A percentile compares a stretch with the other conserved stretches of the same genome.
Conservation (phyloP, 768 basidiomycete genomes). For the Trametes cubensis region DNA sequence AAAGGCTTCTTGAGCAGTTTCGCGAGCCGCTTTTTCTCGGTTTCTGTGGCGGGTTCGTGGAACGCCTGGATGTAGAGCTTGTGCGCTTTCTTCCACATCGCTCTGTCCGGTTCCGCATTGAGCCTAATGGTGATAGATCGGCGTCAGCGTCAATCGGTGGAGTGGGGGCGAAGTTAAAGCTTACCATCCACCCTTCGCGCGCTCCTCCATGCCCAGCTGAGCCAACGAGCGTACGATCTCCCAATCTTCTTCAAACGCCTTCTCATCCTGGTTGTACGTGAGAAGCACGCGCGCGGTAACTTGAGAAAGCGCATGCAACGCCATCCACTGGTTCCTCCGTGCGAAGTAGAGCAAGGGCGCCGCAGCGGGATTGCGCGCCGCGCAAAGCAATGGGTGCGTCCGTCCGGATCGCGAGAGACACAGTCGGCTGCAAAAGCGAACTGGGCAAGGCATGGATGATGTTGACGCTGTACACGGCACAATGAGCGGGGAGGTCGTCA, state of each 20-base stretch:
- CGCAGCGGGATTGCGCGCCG: conserved; percentile 71
- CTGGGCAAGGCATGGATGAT: conserved; percentile 47
- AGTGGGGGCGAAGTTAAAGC: conserved; percentile 22
- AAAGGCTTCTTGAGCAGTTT: conserved; percentile 53
- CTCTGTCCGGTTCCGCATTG: conserved; percentile 58
- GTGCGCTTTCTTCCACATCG: conserved; percentile 69
- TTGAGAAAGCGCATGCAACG: conserved; percentile 70
- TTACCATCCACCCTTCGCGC: conserved; percentile 49
- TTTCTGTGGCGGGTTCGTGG: conserved; percentile 51
- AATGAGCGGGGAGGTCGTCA: conserved; percentile 47
- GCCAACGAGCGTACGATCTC: conserved; percentile 63
- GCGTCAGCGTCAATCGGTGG: not conserved
- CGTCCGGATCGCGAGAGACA: conserved; percentile 68
- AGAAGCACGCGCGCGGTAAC: conserved; percentile 66
- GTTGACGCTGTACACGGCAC: conserved; percentile 53
- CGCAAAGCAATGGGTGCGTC: conserved; percentile 73
- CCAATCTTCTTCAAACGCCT: conserved; percentile 51
- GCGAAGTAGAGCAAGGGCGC: conserved; percentile 62
- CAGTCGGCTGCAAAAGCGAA: conserved; percentile 79
- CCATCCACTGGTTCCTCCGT: conserved; percentile 68
- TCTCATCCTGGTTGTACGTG: conserved; percentile 50
- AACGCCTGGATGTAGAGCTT: conserved; percentile 63
- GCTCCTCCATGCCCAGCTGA: conserved; percentile 74
- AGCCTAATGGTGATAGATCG: conserved; percentile 29
- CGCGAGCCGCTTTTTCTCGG: conserved; percentile 60